Evolutionary conservation across 208 protist species (phyloP).

Genomic region (Crithidia mellificae): DNA sequence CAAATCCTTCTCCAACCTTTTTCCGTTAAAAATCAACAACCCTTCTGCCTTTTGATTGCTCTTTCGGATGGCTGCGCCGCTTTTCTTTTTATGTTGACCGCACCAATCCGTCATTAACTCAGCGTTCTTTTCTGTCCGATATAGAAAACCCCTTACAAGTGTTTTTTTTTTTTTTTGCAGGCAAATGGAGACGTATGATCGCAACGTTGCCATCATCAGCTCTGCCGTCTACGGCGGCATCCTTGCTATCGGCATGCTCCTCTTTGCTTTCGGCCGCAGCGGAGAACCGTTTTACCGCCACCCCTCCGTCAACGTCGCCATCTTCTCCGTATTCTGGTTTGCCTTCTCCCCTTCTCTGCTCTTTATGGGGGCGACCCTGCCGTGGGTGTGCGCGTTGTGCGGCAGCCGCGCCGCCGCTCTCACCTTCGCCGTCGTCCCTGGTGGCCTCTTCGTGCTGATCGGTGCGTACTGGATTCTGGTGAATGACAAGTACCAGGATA

Average conservation of each 20-base stretch:
- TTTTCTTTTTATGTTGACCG: too few species aligned
- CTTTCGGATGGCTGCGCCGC: too few species aligned
- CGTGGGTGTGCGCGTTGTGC: slow-evolving; percentile 58
- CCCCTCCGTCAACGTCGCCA: slow-evolving; percentile 23
- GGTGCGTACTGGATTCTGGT: slow-evolving; percentile 34
- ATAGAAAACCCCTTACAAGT: too few species aligned
- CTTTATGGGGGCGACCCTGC: slow-evolving; percentile 42
- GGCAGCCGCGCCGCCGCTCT: slow-evolving; percentile 34
- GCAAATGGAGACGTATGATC: slow-evolving; percentile 24
- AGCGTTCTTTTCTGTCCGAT: too few species aligned
- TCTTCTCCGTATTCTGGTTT: slow-evolving; percentile 54
- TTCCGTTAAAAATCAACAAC: too few species aligned
- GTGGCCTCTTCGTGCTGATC: slow-evolving; percentile 41
- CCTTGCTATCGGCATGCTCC: slow-evolving; percentile 40
- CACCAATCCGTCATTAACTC: too few species aligned
- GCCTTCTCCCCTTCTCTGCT: slow-evolving; percentile 52
- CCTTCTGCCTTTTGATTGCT: too few species aligned
- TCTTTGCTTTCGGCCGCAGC: slow-evolving; percentile 29
- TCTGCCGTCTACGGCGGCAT: slow-evolving; percentile 50
- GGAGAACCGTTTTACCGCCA: slow-evolving; percentile 31
- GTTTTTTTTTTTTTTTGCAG: neutral
- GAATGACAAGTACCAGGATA: slow-evolving; percentile 6
- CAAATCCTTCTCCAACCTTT: too few species aligned
- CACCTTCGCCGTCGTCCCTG: slow-evolving; percentile 48
- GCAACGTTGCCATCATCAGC: slow-evolving; percentile 58